These are phyloP conservation scores for Dactylellina leptospora DNA, from an alignment of 2,329 filamentous ascomycete species.

Conservation along the genomic window DNA sequence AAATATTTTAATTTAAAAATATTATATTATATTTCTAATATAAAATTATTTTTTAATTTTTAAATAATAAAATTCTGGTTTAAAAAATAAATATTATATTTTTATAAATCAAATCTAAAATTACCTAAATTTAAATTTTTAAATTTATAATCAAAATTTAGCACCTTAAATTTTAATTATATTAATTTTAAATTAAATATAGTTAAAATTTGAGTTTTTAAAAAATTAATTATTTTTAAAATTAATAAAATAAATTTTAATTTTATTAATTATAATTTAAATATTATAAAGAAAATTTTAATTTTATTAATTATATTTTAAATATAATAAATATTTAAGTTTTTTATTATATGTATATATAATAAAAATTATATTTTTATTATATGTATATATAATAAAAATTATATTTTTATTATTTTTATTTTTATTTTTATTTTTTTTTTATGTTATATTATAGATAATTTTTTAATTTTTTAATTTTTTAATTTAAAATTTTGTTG, in stretches of 20 bases:
- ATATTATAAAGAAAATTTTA: background rate
- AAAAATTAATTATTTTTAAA: background rate
- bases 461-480: background rate
- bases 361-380: background rate
- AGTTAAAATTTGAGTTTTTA: slow-evolving; percentile 4
- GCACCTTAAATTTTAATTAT: slow-evolving; percentile 2
- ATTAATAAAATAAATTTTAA: background rate
- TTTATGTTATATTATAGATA: slow-evolving; percentile 1
- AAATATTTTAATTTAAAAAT: no score
- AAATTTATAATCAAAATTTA: slow-evolving; percentile 11
- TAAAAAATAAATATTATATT: background rate
- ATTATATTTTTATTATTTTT: background rate
- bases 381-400: background rate
- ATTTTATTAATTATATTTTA: background rate
- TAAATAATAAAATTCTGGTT: background rate
- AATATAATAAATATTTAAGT: background rate
- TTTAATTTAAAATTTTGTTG: background rate
- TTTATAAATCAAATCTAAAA: slow-evolving; percentile 9
- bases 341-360: background rate
- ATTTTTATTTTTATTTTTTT: slow-evolving; percentile 2
- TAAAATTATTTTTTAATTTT: background rate
- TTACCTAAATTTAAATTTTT: slow-evolving; percentile 16
- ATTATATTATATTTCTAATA: no score
- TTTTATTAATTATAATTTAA: background rate
- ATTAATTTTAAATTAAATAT: no score